These are phyloP conservation scores for Brassica rapa DNA, from an alignment of 345 rosid species.

Conservation along the genomic window DNA sequence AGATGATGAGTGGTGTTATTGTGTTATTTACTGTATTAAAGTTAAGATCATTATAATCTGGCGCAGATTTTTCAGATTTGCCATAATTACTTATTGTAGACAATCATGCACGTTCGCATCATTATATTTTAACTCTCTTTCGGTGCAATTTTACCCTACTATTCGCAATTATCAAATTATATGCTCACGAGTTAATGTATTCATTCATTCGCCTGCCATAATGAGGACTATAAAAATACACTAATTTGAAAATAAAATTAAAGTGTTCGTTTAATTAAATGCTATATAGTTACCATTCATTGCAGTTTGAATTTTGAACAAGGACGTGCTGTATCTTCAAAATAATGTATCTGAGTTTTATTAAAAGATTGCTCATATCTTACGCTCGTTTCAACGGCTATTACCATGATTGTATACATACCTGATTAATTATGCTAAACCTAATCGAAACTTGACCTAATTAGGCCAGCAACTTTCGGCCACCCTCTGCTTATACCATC, in stretches of 20 bases:
- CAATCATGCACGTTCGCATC: conserved; percentile 34
- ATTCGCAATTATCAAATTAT: conserved; percentile 30
- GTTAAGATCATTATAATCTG: conserved; percentile 15
- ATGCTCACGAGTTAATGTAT: conserved; percentile 32
- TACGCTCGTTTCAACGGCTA: conserved; percentile 14
- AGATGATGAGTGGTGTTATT: conserved; percentile 30
- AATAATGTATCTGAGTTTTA: neutral
- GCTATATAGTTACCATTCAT: conserved; percentile 27
- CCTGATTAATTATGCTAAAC: conserved; percentile 16
- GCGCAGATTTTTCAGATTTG: conserved; percentile 19
- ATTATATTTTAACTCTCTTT: conserved; percentile 26
- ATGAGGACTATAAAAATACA: neutral
- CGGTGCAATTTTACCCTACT: conserved; percentile 30
- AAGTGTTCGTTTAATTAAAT: neutral
- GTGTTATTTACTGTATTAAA: conserved; percentile 26
- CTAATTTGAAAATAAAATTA: neutral
- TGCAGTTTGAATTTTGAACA: neutral
- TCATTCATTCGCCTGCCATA: neutral
- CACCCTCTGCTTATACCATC: conserved; percentile 16
- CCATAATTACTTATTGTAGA: conserved; percentile 36
- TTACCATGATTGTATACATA: neutral
- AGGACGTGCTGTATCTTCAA: conserved; percentile 3
- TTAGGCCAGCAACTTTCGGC: conserved; percentile 26
- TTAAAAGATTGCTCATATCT: conserved; percentile 12
- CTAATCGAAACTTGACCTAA: conserved; percentile 23